Evolutionary conservation across 2,329 filamentous ascomycete species (phyloP).

Genomic region (Ambrosiella xylebori): DNA sequence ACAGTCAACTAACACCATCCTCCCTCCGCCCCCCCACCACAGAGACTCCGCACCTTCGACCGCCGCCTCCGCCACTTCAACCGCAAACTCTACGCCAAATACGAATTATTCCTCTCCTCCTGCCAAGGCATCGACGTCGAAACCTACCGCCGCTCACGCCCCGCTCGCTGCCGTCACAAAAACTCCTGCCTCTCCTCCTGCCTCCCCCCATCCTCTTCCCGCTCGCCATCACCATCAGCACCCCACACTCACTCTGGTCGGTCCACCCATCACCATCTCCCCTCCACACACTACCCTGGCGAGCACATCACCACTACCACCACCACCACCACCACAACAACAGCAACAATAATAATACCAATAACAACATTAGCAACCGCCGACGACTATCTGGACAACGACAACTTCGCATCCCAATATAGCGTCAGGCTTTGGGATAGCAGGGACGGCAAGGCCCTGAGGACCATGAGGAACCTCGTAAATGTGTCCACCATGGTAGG

Average conservation of each 20-base stretch:
- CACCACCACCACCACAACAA: neutral
- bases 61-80: neutral
- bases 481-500: conserved; percentile 1
- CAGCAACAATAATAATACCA: neutral
- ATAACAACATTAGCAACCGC: neutral
- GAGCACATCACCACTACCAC: neutral
- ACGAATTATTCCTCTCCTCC: conserved; percentile 5
- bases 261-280: neutral
- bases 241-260: neutral
- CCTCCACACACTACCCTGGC: neutral
- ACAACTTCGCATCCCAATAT: too few species aligned
- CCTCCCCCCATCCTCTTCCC: neutral
- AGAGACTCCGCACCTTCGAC: neutral
- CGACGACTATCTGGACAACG: neutral
- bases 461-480: conserved; percentile 4
- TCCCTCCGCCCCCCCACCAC: neutral
- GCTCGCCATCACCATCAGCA: neutral
- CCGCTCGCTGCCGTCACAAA: neutral
- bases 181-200: neutral
- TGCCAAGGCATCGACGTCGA: conserved; percentile 2
- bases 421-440: neutral
- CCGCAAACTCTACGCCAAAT: conserved; percentile 5
- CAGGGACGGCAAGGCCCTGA: neutral
- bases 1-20: neutral
- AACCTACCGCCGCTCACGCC: neutral